Base-by-base conservation (phyloP, 2,329 filamentous ascomycete species). In the Purpureocillium takamizusanense region DNA sequence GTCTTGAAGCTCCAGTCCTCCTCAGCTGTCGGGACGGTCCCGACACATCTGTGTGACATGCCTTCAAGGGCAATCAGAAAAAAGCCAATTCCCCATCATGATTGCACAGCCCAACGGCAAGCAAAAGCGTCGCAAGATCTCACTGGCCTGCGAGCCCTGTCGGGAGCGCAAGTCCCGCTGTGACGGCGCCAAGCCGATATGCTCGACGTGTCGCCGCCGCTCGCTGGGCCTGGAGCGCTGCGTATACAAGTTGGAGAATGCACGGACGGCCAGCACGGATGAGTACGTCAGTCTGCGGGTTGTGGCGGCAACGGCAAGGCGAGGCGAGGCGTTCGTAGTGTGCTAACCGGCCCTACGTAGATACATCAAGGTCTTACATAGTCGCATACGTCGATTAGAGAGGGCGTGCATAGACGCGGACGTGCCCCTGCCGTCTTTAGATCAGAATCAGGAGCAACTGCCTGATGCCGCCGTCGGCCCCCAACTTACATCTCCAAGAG, bases 101-200 rank as follows among this genome's bases (percentile, higher is more conserved):
- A 13, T 17, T 14, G 15, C 29, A 3, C 4, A 25, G 13, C 23
- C 29, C 9, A 30, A 30, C 18, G 25, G 27, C 23, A 31, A 7
- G n/a, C 28, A 23, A 7, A 9, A 23, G 12, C 18, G 18, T 18
- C 12, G n/a, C 33, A 13, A 35, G 10, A 53, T 65, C n/a, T 50
- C 60, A 2, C 47, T 65, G 7, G 64, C 62, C 12, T 67, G 65
- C 41, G 62, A 66, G 39, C 53, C 59, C 4, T 67, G 65, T 38
- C 52, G 63, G 21, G 56, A 61, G 37, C 58, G 61, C 34, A 67
- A 67, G 43, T 50, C 59, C 5, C 56, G 60, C 2, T 67, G 63
- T 38, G 63, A 67, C 43, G 63, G 63, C 15, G 51, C 39, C n/a
- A 66, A 65, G 44, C 65, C 65, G 17, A 59, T 67, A 11, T 69